A percentile compares a stretch with the other conserved stretches of the same genome.
These are phyloP conservation scores for Amanita molliuscula DNA, from an alignment of 768 basidiomycete species.

Conservation along the genomic window DNA sequence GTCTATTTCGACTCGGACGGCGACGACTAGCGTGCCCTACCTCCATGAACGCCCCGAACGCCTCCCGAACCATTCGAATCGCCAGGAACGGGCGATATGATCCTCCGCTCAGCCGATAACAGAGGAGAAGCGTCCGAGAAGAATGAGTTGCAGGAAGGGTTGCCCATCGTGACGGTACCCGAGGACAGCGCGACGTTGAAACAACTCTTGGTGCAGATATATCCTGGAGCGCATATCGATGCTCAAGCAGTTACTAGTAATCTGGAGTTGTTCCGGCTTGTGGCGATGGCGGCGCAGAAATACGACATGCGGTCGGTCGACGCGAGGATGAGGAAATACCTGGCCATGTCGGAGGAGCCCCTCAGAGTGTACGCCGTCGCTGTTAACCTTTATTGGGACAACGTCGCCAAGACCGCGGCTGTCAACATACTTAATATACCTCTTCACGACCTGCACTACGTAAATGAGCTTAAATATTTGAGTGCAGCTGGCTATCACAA, in stretches of 20 bases:
- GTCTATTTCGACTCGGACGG: too few relatives aligned
- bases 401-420: background rate
- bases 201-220: conserved; percentile 3
- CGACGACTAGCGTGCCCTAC: too few relatives aligned
- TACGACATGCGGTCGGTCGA: background rate
- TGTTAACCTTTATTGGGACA: background rate
- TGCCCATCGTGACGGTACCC: background rate
- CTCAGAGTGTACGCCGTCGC: background rate
- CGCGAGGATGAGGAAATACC: background rate
- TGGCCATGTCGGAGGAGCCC: background rate
- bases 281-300: background rate
- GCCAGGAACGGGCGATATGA: conserved; percentile 12
- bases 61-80: background rate
- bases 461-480: background rate
- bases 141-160: background rate
- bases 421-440: background rate
- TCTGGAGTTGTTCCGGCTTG: background rate
- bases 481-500: background rate
- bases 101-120: conserved; percentile 17
- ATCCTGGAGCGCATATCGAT: background rate
- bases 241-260: background rate
- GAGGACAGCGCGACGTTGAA: conserved; percentile 3
- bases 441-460: background rate
- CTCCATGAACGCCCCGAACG: too few relatives aligned
- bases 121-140: background rate